Base-by-base conservation (phyloP, 371 early-diverging fungal genomes). In the Dipsacomyces acuminosporus region DNA sequence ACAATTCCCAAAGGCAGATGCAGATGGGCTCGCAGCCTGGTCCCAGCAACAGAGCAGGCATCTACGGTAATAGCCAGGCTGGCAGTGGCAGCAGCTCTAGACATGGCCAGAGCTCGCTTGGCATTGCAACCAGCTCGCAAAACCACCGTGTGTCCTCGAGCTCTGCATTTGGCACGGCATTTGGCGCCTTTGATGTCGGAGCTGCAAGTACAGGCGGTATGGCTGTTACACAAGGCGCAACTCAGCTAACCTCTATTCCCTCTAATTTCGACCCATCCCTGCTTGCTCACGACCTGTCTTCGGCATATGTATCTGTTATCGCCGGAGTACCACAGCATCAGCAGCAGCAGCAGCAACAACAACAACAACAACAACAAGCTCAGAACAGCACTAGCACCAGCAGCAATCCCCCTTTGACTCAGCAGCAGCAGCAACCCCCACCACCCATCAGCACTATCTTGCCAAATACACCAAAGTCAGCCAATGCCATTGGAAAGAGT, bases 401-500 rank as follows among this genome's bases (percentile, higher is more conserved):
- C n/a, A n/a, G n/a, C n/a, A n/a, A n/a, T n/a, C n/a, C n/a, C n/a
- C n/a, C n/a, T n/a, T n/a, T n/a, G 3, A 36, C 43, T 15, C 53
- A 21, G 20, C 19, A 15, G 23, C 40, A 25, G 30, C 44, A 19
- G 40, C 13, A 11, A 24, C 43, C 7, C 18, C 54, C 30, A 30
- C 30, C 30, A 7, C 30, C 30, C 11, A 30, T 30, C 30, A 30
- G 11, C 30, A 30, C 30, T 7, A 11, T n/a, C 15, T n/a, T 38
- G 38, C n/a, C 38, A 38, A 13, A n/a, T n/a, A 38, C 38, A 15
- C 38, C 38, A 18, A 57, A 54, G 15, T 41, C 44, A 8, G 55
- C 70, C 13, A 48, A 44, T 3, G 70, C 64, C n/a, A 59, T 40
- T 2, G 70, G 64, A 2, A 69, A 69, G 53, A 64, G 70, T 46